Evolutionary conservation across 2,329 filamentous ascomycete genomes (phyloP).

Genomic region (Clarireedia hainanense): DNA sequence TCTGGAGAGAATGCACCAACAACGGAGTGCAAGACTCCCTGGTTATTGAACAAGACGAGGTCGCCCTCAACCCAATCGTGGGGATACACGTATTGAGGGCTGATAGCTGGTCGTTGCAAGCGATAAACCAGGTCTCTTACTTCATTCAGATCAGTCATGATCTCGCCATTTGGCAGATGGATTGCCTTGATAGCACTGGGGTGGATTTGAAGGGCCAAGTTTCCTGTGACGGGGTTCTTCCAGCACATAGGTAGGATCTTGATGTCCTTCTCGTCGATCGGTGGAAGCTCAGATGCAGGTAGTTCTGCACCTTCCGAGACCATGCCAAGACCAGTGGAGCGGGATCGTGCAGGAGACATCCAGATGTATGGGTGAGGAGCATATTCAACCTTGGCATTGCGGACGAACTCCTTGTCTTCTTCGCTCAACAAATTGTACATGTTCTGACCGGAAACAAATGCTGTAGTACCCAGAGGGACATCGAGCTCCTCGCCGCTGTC

Average conservation of each 20-base stretch:
- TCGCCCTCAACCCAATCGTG: slow-evolving; percentile 75
- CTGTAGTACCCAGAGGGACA: slow-evolving; percentile 68
- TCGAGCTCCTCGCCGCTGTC: slow-evolving; percentile 56
- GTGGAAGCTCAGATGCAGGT: slow-evolving; percentile 49
- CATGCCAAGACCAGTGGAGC: slow-evolving; percentile 63
- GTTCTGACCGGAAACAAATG: slow-evolving; percentile 62
- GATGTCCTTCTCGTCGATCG: slow-evolving; percentile 57
- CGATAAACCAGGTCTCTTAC: slow-evolving; percentile 65
- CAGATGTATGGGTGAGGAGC: slow-evolving; percentile 75
- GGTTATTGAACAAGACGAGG: slow-evolving; percentile 71
- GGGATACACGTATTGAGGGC: slow-evolving; percentile 59
- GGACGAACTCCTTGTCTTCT: slow-evolving; percentile 59
- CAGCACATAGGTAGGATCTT: slow-evolving; percentile 70
- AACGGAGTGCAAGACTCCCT: slow-evolving; percentile 66
- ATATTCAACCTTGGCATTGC: slow-evolving; percentile 63
- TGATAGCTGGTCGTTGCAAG: slow-evolving; percentile 65
- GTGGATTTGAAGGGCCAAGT: slow-evolving; percentile 65
- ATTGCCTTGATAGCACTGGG: slow-evolving; percentile 64
- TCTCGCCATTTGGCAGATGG: slow-evolving; percentile 55
- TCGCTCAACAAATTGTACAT: slow-evolving; percentile 62
- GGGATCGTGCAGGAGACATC: slow-evolving; percentile 64
- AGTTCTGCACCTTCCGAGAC: slow-evolving; percentile 60
- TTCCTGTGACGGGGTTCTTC: slow-evolving; percentile 65
- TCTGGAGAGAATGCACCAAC: slow-evolving; percentile 65
- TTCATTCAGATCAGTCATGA: slow-evolving; percentile 59